phyloP scores from a whole-genome alignment of 2,329 filamentous ascomycete genomes.

The Sarocladium strictum region DNA sequence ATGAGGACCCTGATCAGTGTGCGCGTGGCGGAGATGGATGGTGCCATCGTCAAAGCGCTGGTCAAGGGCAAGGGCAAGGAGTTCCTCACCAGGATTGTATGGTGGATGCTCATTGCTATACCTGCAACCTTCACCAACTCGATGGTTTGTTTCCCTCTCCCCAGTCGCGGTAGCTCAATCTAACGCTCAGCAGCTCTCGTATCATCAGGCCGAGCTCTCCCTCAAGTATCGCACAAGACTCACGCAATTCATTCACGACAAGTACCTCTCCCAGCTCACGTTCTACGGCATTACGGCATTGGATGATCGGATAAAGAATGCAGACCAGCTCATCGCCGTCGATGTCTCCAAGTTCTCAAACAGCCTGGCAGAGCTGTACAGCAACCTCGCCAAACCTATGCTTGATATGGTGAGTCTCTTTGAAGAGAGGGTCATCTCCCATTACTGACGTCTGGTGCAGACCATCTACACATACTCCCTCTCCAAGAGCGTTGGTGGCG shows the following conservation, averaged over 20 bases:
- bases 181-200: slow-evolving; percentile 61
- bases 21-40: slow-evolving; percentile 94
- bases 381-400: slow-evolving; percentile 89
- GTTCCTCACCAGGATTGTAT: slow-evolving; percentile 80
- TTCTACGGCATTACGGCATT: slow-evolving; percentile 95
- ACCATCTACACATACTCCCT: slow-evolving; percentile 92
- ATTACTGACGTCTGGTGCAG: slow-evolving; percentile 29
- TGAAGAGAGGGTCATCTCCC: too few species aligned
- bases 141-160: slow-evolving; percentile 59
- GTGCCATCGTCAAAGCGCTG: slow-evolving; percentile 82
- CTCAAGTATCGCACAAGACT: slow-evolving; percentile 88
- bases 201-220: slow-evolving; percentile 92
- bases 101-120: slow-evolving; percentile 98
- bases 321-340: slow-evolving; percentile 93
- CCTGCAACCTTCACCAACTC: slow-evolving; percentile 98
- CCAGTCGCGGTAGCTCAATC: background rate
- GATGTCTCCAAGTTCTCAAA: slow-evolving; percentile 96
- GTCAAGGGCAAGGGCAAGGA: slow-evolving; percentile 88
- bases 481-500: slow-evolving; percentile 90
- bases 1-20: slow-evolving; percentile 86
- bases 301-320: slow-evolving; percentile 97
- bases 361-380: slow-evolving; percentile 89
- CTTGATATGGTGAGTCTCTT: slow-evolving; percentile 70
- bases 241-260: slow-evolving; percentile 91
- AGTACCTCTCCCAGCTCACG: slow-evolving; percentile 94